These are phyloP conservation scores for Tylopilus balloui DNA, from an alignment of 768 basidiomycete species.

Conservation along the genomic window DNA sequence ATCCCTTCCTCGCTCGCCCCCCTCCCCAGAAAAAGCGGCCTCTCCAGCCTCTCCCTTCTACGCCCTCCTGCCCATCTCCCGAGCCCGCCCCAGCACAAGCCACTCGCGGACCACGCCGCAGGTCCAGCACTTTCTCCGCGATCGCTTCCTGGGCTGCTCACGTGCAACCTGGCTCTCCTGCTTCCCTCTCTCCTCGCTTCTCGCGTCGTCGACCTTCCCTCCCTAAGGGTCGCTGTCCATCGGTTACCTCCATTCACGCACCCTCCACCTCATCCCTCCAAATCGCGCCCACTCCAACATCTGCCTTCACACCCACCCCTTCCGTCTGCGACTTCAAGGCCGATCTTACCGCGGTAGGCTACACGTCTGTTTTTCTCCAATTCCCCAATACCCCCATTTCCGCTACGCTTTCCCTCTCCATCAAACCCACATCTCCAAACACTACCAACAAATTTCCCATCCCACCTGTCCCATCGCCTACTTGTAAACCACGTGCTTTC, in stretches of 20 bases:
- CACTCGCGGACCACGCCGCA: conserved; percentile 21
- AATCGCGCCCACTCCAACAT: conserved; percentile 39
- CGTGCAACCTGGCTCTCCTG: conserved; percentile 69
- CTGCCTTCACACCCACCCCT: conserved; percentile 33
- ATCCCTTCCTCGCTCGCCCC: conserved; percentile 43
- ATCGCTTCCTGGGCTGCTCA: conserved; percentile 60
- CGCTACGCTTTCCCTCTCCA: conserved; percentile 10
- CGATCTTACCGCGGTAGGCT: conserved; percentile 58
- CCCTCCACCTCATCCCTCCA: conserved; percentile 48
- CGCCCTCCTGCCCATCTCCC: not conserved
- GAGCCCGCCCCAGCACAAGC: conserved; percentile 12
- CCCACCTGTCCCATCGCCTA: conserved; percentile 7
- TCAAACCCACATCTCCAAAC: conserved; percentile 6
- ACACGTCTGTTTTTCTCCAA: conserved; percentile 62
- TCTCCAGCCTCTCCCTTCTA: conserved; percentile 28
- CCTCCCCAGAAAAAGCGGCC: conserved; percentile 36
- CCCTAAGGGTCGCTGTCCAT: conserved; percentile 28
- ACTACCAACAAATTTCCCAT: conserved; percentile 18
- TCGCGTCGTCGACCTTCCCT: conserved; percentile 36
- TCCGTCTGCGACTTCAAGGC: conserved; percentile 44
- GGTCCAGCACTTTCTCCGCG: conserved; percentile 43
- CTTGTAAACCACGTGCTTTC: conserved; percentile 29
- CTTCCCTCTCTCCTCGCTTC: conserved; percentile 37
- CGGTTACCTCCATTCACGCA: conserved; percentile 36
- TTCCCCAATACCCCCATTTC: conserved; percentile 47